phyloP scores from a whole-genome alignment of 2,329 filamentous ascomycete species.

The Sporothrix sp. region DNA sequence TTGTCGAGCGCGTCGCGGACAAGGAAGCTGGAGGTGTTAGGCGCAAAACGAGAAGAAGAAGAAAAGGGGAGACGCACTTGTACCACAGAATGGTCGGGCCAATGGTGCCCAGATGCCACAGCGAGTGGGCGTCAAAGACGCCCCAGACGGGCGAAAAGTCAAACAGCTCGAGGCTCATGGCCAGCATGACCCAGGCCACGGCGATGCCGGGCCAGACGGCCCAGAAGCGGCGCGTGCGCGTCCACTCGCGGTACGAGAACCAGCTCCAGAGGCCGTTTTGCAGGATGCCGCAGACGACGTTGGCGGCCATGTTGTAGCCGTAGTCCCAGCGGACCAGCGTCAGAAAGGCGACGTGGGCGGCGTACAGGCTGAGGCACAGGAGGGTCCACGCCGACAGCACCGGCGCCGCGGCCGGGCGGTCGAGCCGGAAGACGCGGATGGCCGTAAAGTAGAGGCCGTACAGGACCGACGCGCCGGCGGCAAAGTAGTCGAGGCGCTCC shows the following conservation, averaged over 20 bases:
- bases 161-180: conserved; percentile 91
- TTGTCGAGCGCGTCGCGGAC: conserved; percentile 79
- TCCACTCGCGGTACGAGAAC: conserved; percentile 69
- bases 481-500: conserved; percentile 95
- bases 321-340: conserved; percentile 88
- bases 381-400: conserved; percentile 66
- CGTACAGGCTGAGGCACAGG: conserved; percentile 61
- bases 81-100: conserved; percentile 85
- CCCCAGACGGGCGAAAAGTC: conserved; percentile 83
- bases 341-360: conserved; percentile 70
- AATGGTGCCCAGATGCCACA: conserved; percentile 95
- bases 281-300: conserved; percentile 69
- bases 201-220: conserved; percentile 82
- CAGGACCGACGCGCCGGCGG: conserved; percentile 76
- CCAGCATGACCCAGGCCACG: conserved; percentile 82
- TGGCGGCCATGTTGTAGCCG: conserved; percentile 95
- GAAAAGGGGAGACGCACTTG: conserved; percentile 53
- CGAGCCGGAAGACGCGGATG: conserved; percentile 74
- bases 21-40: conserved; percentile 55
- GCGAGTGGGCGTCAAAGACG: conserved; percentile 80
- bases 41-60: not conserved
- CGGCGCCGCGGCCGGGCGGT: conserved; percentile 30
- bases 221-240: conserved; percentile 63
- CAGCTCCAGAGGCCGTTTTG: conserved; percentile 79
- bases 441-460: conserved; percentile 84